Evolutionary conservation across 352 stramenopile genomes (phyloP).

Genomic region (Aphanomyces euteiches): DNA sequence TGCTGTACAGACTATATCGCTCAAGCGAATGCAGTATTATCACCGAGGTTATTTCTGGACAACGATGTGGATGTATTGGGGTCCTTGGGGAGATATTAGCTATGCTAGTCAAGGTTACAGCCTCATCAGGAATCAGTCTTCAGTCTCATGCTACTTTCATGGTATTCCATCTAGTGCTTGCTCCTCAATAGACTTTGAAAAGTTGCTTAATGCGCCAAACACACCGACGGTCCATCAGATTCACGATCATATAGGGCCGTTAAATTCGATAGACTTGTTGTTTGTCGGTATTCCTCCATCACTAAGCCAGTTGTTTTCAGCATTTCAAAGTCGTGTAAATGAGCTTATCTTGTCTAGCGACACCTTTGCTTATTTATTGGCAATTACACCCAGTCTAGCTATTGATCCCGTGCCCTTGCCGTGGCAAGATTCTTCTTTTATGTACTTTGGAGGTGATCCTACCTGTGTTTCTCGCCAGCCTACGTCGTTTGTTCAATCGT

Average conservation of each 20-base stretch:
- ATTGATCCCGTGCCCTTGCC: not conserved
- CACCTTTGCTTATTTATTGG: not conserved
- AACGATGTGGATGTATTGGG: not conserved
- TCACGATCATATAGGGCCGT: constrained; percentile 3
- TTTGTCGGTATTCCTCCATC: not conserved
- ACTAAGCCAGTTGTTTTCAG: not conserved
- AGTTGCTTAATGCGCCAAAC: no score
- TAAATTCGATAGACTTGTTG: constrained; percentile 18
- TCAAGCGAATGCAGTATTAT: not conserved
- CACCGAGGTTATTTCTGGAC: not conserved
- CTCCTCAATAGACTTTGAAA: no score
- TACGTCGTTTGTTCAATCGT: constrained; percentile 4
- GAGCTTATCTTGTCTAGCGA: not conserved
- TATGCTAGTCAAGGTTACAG: not conserved
- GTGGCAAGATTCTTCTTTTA: not conserved
- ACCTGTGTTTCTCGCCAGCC: not conserved
- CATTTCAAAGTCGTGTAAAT: not conserved
- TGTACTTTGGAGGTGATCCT: constrained; percentile 20
- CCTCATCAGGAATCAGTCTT: not conserved
- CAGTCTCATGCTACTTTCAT: no score
- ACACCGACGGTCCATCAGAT: no score
- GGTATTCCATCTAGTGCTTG: no score
- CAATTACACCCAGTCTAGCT: not conserved
- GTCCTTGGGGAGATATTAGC: not conserved
- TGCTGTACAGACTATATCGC: not conserved